phyloP scores from a whole-genome alignment of 768 basidiomycete genomes.

The Suillus tomentosus region DNA sequence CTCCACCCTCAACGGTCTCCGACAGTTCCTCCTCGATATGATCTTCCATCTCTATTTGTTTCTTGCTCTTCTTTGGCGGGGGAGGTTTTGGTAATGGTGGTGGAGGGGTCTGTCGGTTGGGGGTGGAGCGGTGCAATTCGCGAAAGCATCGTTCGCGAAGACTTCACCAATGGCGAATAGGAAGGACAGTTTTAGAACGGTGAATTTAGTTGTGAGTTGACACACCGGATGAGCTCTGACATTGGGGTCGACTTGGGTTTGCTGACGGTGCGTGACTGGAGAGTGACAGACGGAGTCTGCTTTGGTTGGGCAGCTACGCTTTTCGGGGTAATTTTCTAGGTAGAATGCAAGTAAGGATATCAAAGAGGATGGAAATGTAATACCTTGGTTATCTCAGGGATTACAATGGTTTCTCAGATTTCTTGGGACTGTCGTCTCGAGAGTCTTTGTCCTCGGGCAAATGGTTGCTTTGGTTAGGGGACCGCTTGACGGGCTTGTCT shows the following conservation, averaged over 20 bases:
- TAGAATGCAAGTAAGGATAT: neutral
- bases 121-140: conserved; percentile 77
- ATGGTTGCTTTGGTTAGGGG: neutral
- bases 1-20: conserved; percentile 71
- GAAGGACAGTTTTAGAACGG: conserved; percentile 40
- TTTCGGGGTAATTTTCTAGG: conserved; percentile 19
- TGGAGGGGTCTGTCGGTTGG: conserved; percentile 61
- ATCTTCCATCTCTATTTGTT: conserved; percentile 54
- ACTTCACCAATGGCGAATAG: conserved; percentile 68
- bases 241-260: conserved; percentile 47
- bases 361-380: neutral
- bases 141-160: conserved; percentile 61
- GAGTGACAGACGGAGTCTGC: neutral
- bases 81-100: conserved; percentile 71
- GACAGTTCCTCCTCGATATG: conserved; percentile 56
- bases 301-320: conserved; percentile 13
- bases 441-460: neutral
- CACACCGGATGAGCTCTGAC: conserved; percentile 76
- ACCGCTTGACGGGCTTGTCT: neutral
- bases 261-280: too few species aligned
- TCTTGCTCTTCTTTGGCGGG: conserved; percentile 78
- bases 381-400: conserved; percentile 21
- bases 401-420: neutral
- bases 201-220: conserved; percentile 52
- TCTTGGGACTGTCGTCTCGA: neutral